A percentile compares a stretch with the other conserved stretches of the same genome.
Evolutionary conservation across 345 rosid species (phyloP).

Genomic region (Moricandia arvensis): DNA sequence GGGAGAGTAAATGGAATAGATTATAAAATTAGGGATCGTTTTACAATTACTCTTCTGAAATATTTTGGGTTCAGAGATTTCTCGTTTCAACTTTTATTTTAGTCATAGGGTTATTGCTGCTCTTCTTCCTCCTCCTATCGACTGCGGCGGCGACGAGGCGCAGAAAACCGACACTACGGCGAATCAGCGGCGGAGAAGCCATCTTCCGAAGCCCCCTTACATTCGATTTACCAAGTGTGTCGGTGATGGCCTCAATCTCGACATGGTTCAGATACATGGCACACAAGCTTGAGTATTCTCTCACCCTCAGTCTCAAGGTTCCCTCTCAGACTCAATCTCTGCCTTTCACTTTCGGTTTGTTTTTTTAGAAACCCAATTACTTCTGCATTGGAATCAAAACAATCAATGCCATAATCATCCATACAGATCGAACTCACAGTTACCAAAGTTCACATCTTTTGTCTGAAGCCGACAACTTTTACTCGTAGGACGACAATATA

Average conservation of each 20-base stretch:
- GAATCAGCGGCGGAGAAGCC: slow-evolving; percentile 18
- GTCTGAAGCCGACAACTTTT: slow-evolving; percentile 6
- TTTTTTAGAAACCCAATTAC: not conserved
- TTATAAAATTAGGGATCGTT: no score
- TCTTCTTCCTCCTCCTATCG: slow-evolving; percentile 12
- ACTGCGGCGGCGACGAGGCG: slow-evolving; percentile 32
- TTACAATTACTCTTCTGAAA: no score
- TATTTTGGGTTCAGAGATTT: slow-evolving; percentile 4
- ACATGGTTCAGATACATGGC: slow-evolving; percentile 76
- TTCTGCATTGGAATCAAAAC: slow-evolving; percentile 17
- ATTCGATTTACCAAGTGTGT: not conserved
- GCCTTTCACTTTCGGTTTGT: not conserved
- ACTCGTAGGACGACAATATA: not conserved
- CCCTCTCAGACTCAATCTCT: not conserved
- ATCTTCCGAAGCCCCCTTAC: not conserved
- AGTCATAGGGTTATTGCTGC: slow-evolving; percentile 22
- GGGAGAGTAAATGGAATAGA: no score
- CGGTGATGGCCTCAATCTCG: slow-evolving; percentile 64
- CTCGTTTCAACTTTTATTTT: not conserved
- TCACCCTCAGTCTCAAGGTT: slow-evolving; percentile 65
- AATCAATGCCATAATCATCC: not conserved
- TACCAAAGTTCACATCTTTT: not conserved
- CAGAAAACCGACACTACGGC: slow-evolving; percentile 5
- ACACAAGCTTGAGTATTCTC: slow-evolving; percentile 71
- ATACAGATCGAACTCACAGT: not conserved